Conservation (phyloP, 75 land plant species). For the Sequoia sempervirens region DNA sequence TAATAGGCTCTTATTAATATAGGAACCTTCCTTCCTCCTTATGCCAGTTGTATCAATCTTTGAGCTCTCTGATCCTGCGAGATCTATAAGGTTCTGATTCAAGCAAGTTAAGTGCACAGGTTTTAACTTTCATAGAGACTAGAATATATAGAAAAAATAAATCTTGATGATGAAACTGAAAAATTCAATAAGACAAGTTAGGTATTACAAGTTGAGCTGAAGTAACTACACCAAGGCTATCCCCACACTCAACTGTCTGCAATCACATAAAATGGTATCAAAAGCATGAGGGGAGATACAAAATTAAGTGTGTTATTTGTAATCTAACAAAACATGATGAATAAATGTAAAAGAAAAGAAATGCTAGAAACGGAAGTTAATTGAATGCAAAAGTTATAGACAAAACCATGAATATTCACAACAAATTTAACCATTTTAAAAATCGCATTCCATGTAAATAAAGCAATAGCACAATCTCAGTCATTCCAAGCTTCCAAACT, state of each 20-base stretch:
- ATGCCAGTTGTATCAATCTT: conserved; percentile 81
- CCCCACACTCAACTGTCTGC: conserved; percentile 93
- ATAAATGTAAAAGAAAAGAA: background rate
- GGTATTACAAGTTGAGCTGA: conserved; percentile 81
- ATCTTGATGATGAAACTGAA: background rate
- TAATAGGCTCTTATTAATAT: conserved; percentile 78
- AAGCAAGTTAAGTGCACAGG: conserved; percentile 7
- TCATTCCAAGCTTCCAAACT: background rate
- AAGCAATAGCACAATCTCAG: background rate
- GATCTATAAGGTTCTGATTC: conserved; percentile 85
- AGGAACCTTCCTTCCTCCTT: conserved; percentile 82
- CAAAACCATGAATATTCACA: background rate
- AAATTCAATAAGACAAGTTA: background rate
- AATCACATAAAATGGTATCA: background rate
- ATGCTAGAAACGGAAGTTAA: background rate
- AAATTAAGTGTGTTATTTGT: background rate
- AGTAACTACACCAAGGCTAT: conserved; percentile 59
- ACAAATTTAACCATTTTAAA: background rate
- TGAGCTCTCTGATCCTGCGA: conserved; percentile 95
- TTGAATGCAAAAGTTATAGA: background rate
- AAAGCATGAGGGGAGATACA: background rate
- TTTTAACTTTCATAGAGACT: background rate
- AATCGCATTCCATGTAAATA: background rate
- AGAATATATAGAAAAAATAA: background rate
- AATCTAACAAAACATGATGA: background rate